Conservation (phyloP, 2,329 filamentous ascomycete genomes). For the Venturia pyrina region DNA sequence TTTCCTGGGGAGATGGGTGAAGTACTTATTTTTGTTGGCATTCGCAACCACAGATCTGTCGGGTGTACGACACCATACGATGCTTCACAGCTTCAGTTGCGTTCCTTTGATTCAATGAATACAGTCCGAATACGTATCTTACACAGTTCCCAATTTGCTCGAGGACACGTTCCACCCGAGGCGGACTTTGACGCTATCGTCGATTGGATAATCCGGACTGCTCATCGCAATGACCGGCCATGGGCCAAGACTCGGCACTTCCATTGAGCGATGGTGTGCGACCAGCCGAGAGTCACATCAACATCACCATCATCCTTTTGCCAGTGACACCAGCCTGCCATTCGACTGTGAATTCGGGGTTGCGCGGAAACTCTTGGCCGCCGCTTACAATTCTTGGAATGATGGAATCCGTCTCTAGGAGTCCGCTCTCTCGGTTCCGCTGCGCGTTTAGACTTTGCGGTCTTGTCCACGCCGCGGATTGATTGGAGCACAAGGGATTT, state of each 20-base stretch:
- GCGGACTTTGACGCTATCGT: neutral
- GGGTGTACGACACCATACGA: too few relatives aligned
- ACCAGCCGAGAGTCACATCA: neutral
- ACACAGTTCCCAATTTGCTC: neutral
- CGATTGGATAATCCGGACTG: neutral
- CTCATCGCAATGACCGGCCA: neutral
- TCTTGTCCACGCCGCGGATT: slow-evolving; percentile 2
- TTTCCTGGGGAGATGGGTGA: neutral
- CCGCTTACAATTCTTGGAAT: neutral
- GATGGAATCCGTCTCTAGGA: neutral
- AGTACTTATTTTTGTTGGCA: neutral
- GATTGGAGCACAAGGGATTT: neutral
- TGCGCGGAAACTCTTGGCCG: slow-evolving; percentile 1
- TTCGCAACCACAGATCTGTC: neutral
- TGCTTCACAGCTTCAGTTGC: too few relatives aligned
- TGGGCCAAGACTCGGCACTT: neutral
- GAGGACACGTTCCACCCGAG: neutral
- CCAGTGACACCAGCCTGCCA: neutral
- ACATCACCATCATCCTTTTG: neutral
- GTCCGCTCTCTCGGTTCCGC: neutral
- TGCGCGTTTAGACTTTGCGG: neutral
- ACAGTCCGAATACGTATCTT: neutral
- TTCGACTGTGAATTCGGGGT: neutral
- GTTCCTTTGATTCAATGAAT: neutral
- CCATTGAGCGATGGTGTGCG: neutral